Base-by-base conservation (phyloP, 1,284 basidiomycete genomes). In the Papiliotrema laurentii region DNA sequence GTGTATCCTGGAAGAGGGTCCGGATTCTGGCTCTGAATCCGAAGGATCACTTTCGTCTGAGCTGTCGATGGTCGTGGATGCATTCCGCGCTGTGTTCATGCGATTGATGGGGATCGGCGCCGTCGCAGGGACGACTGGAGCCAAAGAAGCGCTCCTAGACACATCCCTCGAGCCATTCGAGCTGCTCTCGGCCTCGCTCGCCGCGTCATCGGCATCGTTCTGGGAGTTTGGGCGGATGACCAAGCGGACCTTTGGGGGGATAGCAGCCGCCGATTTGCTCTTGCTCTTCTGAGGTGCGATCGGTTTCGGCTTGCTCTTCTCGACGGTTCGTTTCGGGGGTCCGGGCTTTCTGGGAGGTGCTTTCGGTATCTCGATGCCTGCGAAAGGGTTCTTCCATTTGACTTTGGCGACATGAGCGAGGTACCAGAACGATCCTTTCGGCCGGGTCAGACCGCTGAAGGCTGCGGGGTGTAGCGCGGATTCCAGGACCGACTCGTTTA, bases 401-500 rank as follows among this genome's bases (percentile, higher is more conserved):
- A 42, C 48, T 37, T 61, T 60, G 5, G 66, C 68, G 3, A 53
- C 50, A 3, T 60, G 53, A 11, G 51, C 48, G 6, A 71, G 54
- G 45, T 55, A 72, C 66, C 68, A 73, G 10, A 72, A 67, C 4
- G 66, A 60, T 1, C 71, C 71, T 46, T 68, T 68, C 18, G 71
- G 71, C 38, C 71, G 53, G n/a, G 54, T 43, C 0, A 48, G 30
- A 16, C 54, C 56, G 5, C 55, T 55, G 45, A 66, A 67, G 10
- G 71, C 69, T 21, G 56, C 47, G 1, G 71, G 71, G 42, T 69
- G 69, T 3, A 73, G 65, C 4, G 71, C 70, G 0, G 69, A 53
- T 36, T 63, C 65, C 25, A 72, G 60, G 6, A 60, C 60, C 9
- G 64, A 54, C 44, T 73, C 71, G 25, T 63, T 63, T 16, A 61